Conservation (phyloP, 805 yeast species). For the Metschnikowia gruessii region DNA sequence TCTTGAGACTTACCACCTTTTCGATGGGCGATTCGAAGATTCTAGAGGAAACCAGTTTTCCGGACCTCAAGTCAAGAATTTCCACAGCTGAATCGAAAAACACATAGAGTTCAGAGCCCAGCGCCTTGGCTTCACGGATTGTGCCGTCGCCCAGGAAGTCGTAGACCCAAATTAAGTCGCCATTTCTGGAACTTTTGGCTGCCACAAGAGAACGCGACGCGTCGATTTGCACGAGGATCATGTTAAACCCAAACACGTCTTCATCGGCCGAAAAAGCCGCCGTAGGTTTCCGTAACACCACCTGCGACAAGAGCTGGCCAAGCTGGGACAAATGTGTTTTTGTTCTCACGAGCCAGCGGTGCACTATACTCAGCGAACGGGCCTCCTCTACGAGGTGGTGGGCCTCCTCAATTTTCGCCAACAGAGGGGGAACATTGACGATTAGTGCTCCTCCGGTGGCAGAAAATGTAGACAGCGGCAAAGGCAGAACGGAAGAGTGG, state of each 20-base stretch:
- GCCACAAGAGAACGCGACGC: constrained; percentile 10
- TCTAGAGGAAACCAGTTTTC: constrained; percentile 3
- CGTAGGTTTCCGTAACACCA: background rate
- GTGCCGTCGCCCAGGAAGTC: background rate
- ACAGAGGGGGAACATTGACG: constrained; percentile 32
- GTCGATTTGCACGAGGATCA: constrained; percentile 31
- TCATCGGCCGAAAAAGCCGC: constrained; percentile 14
- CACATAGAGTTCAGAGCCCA: constrained; percentile 12
- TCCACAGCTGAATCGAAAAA: constrained; percentile 12
- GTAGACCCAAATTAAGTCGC: constrained; percentile 11
- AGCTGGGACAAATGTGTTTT: constrained; percentile 34
- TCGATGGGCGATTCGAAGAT: constrained; percentile 5
- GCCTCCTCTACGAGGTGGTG: constrained; percentile 34
- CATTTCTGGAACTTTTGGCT: constrained; percentile 14
- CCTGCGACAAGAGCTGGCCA: constrained; percentile 24
- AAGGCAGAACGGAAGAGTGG: background rate
- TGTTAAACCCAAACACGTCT: constrained; percentile 32
- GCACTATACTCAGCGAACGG: constrained; percentile 19
- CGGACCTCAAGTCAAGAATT: constrained; percentile 16
- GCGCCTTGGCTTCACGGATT: constrained; percentile 4
- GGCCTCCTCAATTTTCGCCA: constrained; percentile 27
- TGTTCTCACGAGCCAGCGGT: constrained; percentile 30
- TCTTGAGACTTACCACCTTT: background rate
- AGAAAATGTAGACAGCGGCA: background rate
- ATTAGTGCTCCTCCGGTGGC: constrained; percentile 21